phyloP scores from a whole-genome alignment of 345 rosid species.

The Eucalyptus regnans region DNA sequence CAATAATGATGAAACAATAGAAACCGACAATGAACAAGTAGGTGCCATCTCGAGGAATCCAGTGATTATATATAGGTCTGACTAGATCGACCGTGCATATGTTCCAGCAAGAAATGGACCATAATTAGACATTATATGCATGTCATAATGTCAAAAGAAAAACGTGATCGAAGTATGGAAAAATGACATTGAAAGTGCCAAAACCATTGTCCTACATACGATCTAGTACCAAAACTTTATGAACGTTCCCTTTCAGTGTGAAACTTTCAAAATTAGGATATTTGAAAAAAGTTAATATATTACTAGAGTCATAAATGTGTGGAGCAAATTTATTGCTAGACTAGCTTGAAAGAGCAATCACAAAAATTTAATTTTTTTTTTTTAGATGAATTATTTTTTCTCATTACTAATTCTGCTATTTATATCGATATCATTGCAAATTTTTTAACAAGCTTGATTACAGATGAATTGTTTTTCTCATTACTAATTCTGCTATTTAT shows the following conservation, averaged over 20 bases:
- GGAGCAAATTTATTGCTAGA: not conserved
- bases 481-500: not conserved
- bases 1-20: not conserved
- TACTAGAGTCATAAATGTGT: not conserved
- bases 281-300: too few species aligned
- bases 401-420: not conserved
- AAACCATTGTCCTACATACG: not conserved
- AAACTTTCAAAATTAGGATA: not conserved
- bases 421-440: not conserved
- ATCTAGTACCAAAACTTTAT: not conserved
- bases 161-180: not conserved
- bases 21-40: not conserved
- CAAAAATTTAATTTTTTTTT: not conserved
- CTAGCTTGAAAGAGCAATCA: not conserved
- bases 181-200: not conserved
- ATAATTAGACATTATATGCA: not conserved
- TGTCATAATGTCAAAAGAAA: not conserved
- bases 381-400: not conserved
- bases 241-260: not conserved
- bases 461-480: not conserved
- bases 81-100: not conserved
- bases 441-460: not conserved
- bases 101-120: not conserved
- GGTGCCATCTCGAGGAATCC: not conserved
- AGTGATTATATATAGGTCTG: not conserved